Conservation (phyloP, 1,284 basidiomycete genomes). For the Cryptococcus sp. region DNA sequence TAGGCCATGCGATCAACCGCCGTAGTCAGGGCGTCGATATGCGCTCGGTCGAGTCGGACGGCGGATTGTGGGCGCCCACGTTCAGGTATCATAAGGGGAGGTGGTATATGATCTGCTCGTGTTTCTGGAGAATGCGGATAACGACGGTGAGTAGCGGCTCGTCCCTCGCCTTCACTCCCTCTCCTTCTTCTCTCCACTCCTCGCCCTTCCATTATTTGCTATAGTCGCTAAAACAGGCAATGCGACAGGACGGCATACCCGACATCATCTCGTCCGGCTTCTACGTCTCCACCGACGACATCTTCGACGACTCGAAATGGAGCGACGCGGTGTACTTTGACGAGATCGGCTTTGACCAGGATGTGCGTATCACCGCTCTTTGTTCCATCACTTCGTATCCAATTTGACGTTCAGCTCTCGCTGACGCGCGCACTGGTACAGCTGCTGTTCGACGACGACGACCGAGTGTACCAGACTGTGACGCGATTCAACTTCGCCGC, state of each 20-base stretch:
- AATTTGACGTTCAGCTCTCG: neutral
- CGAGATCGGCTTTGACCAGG: conserved; percentile 32
- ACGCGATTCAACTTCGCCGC: too few species aligned
- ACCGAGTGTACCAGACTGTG: conserved; percentile 18
- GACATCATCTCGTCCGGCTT: conserved; percentile 18
- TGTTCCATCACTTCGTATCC: neutral
- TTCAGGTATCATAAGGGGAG: conserved; percentile 26
- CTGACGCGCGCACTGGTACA: conserved; percentile 4
- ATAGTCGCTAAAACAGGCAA: too few species aligned
- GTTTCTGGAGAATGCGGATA: too few species aligned
- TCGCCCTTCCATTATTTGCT: too few species aligned
- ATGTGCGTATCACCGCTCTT: conserved; percentile 19
- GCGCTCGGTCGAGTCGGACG: conserved; percentile 25
- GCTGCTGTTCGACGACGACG: conserved; percentile 37
- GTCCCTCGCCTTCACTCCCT: too few species aligned
- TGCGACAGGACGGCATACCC: neutral
- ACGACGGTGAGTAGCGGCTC: too few species aligned
- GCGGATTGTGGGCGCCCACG: conserved; percentile 33
- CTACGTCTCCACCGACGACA: conserved; percentile 35
- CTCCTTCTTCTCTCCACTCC: too few species aligned
- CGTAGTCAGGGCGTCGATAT: conserved; percentile 26
- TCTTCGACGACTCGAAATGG: conserved; percentile 32
- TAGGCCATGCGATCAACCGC: conserved; percentile 37
- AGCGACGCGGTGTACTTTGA: conserved; percentile 33
- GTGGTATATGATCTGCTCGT: conserved; percentile 29